Base-by-base conservation (phyloP, 2,329 filamentous ascomycete species). In the Scedosporium minutisporum region DNA sequence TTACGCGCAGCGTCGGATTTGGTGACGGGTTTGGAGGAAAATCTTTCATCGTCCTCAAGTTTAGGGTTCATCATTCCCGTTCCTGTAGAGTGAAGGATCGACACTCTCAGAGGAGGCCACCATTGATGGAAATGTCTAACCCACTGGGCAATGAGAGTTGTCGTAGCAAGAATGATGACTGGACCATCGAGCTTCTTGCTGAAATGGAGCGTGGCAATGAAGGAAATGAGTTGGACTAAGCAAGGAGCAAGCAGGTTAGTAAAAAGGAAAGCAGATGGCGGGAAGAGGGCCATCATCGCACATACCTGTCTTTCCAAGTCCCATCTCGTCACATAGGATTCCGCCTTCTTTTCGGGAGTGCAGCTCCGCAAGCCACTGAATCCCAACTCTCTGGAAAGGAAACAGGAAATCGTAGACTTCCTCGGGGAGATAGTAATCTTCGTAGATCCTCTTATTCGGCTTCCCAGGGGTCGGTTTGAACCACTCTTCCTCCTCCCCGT, bases 101-200 rank as follows among this genome's bases (percentile, higher is more conserved):
- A 96, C 4, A 99, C 95, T 51, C 96, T 85, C 38, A 99, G 79
- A n/a, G 95, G 88, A n/a, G 95, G 95, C 96, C 96, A 99, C 96
- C 96, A 99, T 12, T 88, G 87, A 75, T 99, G 96, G 68, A 99
- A 97, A 71, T 99, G 95, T 66, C 96, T 96, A 12, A 97, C 95
- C 95, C 95, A 99, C 72, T 99, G 95, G 65, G 91, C 89, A 77
- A 99, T 87, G 25, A 99, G 89, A 0, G 95, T 99, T 3, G 93
- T 93, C 1, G 95, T 95, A 60, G 92, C 93, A 3, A 99, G 92
- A 6, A 99, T 84, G 64, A 99, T 91, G 53, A 96, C 87, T 0
- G 95, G 95, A 64, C 91, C 91, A 23, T 83, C 84, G 23, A 97
- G 82, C 69, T 87, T 90, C 67, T 88, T 90, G 75, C 92, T 97